A percentile compares a stretch with the other conserved stretches of the same genome.
phyloP scores from a whole-genome alignment of 192 early-diverging fungal genomes.

The Umbelopsis isabellina region DNA sequence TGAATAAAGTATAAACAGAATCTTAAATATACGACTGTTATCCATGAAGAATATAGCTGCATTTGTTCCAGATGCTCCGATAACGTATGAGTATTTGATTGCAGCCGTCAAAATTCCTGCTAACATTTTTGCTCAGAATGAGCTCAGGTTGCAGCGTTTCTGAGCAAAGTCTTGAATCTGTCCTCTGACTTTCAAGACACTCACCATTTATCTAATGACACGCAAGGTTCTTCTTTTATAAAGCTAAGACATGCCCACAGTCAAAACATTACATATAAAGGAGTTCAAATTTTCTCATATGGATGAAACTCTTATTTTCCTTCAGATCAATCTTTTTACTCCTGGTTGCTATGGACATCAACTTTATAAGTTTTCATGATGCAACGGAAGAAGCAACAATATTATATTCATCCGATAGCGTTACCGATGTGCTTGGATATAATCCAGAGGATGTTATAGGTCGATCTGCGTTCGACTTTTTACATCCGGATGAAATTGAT shows the following conservation, averaged over 20 bases:
- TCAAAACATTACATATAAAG: no score
- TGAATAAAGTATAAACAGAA: background rate
- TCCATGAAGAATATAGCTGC: no score
- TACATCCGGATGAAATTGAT: conserved; percentile 44
- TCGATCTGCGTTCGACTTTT: conserved; percentile 37
- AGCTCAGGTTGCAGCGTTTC: no score
- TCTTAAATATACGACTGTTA: background rate
- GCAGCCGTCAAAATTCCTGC: no score
- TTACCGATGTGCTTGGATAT: conserved; percentile 47
- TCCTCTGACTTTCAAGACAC: no score
- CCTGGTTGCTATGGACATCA: conserved; percentile 8
- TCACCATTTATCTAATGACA: no score
- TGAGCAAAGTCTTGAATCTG: no score
- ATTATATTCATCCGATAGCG: conserved; percentile 46
- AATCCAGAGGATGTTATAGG: conserved; percentile 49
- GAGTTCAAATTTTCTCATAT: background rate
- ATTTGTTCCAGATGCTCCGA: no score
- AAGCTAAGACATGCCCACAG: no score
- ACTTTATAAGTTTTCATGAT: conserved; percentile 42
- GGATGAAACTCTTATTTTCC: background rate
- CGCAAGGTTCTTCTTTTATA: no score
- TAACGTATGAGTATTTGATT: no score
- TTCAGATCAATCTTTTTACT: background rate
- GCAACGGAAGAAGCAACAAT: conserved; percentile 37
- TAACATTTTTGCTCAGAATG: no score